Base-by-base conservation (phyloP, 1,284 basidiomycete species). In the Xerocomus minutiporus region DNA sequence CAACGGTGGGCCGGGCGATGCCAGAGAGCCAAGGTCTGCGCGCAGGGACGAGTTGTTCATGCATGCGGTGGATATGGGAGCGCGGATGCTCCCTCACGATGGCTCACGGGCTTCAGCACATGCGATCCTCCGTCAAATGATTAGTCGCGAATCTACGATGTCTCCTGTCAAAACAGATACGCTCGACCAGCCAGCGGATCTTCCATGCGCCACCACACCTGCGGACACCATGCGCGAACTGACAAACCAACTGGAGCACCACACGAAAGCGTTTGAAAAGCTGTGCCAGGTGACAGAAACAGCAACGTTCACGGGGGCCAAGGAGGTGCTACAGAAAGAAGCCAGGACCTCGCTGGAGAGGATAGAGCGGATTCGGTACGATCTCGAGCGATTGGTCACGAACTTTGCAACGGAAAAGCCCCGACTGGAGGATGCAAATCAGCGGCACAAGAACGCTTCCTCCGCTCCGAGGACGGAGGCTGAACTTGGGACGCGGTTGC, bases 31-130 rank as follows among this genome's bases (percentile, higher is more conserved):
- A 2, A 63, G 69, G 46, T 51, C 69, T 13, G 48, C 56, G 7
- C 58, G 54, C 11, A 64, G 66, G 43, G 68, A 71, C 38, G 65
- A 66, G 8, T 73, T 75, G 39, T 71, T 69, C 50, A 63, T 62
- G 50, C 63, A 58, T 4, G 64, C 65, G 0, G 54, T 77, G 6
- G 70, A 71, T 13, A 71, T 70, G 43, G 74, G 74, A 8, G 74
- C 72, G 5, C 66, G 59, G 32, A 55, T 76, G 43, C 38, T 69
- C 20, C 61, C 63, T 12, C 69, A 75, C 43, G 64, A 73, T 34
- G 61, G 65, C 29, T 69, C 67, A 7, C 44, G 39, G 8, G 58
- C 61, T 20, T 70, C 70, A 1, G 70, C 69, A 4, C 61, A 66
- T 6, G 51, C 51, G 7, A 65, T 74, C 20, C 52, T 76, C n/a